A percentile compares a stretch with the other conserved stretches of the same genome.
Evolutionary conservation across 306 rosid genomes (phyloP).

Genomic region (Begonia loranthoides): DNA sequence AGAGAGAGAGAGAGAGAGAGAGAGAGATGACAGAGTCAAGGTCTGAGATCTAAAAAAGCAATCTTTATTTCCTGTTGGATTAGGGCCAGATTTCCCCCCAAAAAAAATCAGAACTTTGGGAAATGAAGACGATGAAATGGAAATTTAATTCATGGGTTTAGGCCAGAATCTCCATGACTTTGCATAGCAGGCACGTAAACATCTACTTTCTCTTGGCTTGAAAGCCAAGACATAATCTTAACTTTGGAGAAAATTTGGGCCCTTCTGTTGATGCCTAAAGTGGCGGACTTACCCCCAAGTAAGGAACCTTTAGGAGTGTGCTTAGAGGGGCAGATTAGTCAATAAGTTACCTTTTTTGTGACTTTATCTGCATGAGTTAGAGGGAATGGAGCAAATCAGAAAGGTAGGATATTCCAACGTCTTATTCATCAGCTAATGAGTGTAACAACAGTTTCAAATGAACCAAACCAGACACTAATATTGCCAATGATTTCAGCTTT

Average conservation of each 20-base stretch:
- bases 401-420: constrained; percentile 17
- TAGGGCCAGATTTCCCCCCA: neutral
- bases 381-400: constrained; percentile 19
- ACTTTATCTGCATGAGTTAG: constrained; percentile 25
- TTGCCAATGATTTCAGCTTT: too few species aligned
- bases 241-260: constrained; percentile 2
- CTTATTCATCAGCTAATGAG: neutral
- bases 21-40: neutral
- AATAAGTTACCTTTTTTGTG: constrained; percentile 6
- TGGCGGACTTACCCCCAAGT: neutral
- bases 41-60: neutral
- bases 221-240: constrained; percentile 40
- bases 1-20: neutral
- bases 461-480: too few species aligned
- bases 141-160: constrained; percentile 3
- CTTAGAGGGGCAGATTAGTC: constrained; percentile 12
- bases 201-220: constrained; percentile 42
- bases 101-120: neutral
- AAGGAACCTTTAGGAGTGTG: constrained; percentile 3
- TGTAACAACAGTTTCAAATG: too few species aligned
- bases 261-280: neutral
- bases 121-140: neutral
- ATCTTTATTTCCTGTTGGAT: neutral
- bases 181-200: constrained; percentile 51
- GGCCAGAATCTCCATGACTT: constrained; percentile 27